Evolutionary conservation across 2,329 filamentous ascomycete species (phyloP).

Genomic region (Curvularia spicifera): DNA sequence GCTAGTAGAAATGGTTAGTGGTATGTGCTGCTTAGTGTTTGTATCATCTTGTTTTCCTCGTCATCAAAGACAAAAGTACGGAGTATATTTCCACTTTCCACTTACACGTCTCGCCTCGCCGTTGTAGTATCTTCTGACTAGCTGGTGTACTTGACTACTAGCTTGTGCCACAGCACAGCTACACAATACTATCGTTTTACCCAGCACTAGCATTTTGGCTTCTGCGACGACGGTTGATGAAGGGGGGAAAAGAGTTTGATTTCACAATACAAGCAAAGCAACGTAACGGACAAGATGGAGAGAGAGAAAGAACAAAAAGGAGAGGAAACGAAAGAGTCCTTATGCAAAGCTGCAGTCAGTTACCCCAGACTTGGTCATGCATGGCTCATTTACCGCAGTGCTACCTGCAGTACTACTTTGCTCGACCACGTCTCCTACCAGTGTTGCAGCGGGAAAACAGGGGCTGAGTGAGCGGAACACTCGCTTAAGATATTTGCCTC

Average conservation of each 20-base stretch:
- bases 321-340: not conserved
- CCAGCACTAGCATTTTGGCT: not conserved
- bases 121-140: not conserved
- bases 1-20: not conserved
- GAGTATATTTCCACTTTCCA: not conserved
- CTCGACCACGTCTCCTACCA: not conserved
- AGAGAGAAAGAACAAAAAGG: not conserved
- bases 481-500: not conserved
- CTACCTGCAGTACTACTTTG: conserved; percentile 1
- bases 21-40: not conserved
- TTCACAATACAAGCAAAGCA: not conserved
- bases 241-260: not conserved
- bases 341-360: not conserved
- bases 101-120: not conserved
- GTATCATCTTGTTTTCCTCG: not conserved
- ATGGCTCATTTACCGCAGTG: not conserved
- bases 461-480: not conserved
- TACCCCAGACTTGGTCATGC: not conserved
- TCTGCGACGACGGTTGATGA: not conserved
- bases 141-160: not conserved
- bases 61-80: not conserved
- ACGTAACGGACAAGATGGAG: not conserved
- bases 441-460: not conserved
- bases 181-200: not conserved
- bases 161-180: not conserved